Conservation (phyloP, 1,284 basidiomycete species). For the Pholiota adiposa region DNA sequence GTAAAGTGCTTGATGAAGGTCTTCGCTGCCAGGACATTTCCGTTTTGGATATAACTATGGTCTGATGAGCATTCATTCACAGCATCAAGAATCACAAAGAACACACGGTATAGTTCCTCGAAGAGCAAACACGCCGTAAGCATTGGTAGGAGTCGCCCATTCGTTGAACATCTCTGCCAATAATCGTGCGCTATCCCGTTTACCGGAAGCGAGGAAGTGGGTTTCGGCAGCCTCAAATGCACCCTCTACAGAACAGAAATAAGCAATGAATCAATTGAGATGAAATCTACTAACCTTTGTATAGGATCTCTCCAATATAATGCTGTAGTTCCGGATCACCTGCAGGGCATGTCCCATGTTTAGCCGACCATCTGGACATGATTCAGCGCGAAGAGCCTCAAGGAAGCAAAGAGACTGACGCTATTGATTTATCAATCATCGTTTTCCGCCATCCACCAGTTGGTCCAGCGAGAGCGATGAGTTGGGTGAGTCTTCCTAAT, state of each 20-base stretch:
- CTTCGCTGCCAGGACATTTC: conserved; percentile 85
- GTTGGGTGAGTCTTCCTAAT: conserved; percentile 77
- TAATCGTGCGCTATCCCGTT: conserved; percentile 83
- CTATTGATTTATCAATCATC: conserved; percentile 75
- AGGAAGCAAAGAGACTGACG: conserved; percentile 52
- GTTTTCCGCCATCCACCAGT: conserved; percentile 83
- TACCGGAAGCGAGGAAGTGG: conserved; percentile 83
- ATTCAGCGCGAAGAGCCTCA: conserved; percentile 18
- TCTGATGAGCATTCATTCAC: conserved; percentile 1
- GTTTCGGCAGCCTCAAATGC: conserved; percentile 75
- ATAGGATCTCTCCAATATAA: conserved; percentile 86
- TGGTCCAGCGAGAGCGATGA: conserved; percentile 78
- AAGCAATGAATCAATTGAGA: neutral
- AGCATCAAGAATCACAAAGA: neutral
- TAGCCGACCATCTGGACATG: conserved; percentile 76
- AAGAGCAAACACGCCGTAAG: conserved; percentile 75
- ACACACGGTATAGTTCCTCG: conserved; percentile 84
- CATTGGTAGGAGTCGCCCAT: conserved; percentile 60
- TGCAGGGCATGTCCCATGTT: conserved; percentile 73
- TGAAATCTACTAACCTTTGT: conserved; percentile 66
- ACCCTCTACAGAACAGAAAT: conserved; percentile 55
- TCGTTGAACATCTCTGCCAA: conserved; percentile 87
- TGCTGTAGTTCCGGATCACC: conserved; percentile 88
- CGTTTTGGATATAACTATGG: conserved; percentile 80
- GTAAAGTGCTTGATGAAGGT: conserved; percentile 83